phyloP scores from a whole-genome alignment of 1,139 yeast species.

The Debaryomyces fabryi region DNA sequence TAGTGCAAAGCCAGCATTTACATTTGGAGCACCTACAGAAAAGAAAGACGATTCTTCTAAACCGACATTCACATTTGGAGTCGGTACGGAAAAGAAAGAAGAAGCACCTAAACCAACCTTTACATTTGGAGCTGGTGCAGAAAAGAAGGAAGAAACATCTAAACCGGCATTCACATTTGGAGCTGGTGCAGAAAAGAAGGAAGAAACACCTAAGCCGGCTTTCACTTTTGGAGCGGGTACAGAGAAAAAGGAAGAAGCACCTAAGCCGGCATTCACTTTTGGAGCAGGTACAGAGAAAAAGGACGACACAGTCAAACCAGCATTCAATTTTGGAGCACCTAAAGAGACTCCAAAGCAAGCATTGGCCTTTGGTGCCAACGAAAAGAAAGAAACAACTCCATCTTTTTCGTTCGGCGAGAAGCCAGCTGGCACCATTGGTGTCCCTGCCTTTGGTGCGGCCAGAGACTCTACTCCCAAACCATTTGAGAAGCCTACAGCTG shows the following conservation, averaged over 20 bases:
- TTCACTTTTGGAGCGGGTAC: conserved; percentile 15
- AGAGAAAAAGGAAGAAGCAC: conserved; percentile 6
- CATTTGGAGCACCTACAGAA: conserved; percentile 9
- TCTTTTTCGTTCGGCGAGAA: conserved; percentile 13
- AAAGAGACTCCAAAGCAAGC: conserved; percentile 10
- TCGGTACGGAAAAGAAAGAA: conserved; percentile 12
- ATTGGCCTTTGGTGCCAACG: conserved; percentile 15
- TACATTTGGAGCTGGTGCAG: conserved; percentile 13
- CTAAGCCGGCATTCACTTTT: conserved; percentile 12
- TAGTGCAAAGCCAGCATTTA: conserved; percentile 10
- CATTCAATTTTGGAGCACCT: conserved; percentile 13
- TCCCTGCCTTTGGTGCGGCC: conserved; percentile 11
- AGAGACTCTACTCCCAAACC: conserved; percentile 10
- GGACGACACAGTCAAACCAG: conserved; percentile 9
- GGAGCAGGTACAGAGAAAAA: conserved; percentile 14
- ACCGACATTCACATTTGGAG: conserved; percentile 13
- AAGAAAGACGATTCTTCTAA: background rate
- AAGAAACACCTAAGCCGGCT: conserved; percentile 9
- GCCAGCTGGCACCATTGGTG: background rate
- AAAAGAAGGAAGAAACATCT: conserved; percentile 8
- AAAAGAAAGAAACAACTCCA: conserved; percentile 11
- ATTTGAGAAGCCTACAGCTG: background rate
- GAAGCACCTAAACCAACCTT: conserved; percentile 12
- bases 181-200: conserved; percentile 12
- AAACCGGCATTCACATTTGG: conserved; percentile 14